Evolutionary conservation across 2,329 filamentous ascomycete genomes (phyloP), one percentile per base, ranked within the genome.

Genomic region (Fusarium sublunatum): DNA sequence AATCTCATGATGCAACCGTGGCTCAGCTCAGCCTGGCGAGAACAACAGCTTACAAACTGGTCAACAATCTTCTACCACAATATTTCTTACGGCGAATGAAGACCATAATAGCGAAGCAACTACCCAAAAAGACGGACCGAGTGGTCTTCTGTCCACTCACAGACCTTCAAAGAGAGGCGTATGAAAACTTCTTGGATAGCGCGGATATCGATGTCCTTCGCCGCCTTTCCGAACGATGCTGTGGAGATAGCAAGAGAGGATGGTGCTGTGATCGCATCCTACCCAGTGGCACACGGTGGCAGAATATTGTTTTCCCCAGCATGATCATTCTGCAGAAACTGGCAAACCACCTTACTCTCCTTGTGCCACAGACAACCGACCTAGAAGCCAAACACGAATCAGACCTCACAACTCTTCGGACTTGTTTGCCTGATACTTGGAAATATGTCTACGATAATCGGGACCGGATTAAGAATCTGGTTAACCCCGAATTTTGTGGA

Each of bases 1-100:
- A 98, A 76, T 93, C 93, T 39, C 94, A 99, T 71, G 92, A 97
- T 74, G 93, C 94, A 9, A 97, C 92, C 0, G 78, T 91, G 19
- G 84, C 89, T 15, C 91, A 98, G 74, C 86, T 99, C 9, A 92
- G 91, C 58, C 84, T 87, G 53, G 92, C 92, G 1, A 84, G 95
- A 43, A 88, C 87, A 64, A 96, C 92, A 2, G 95, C 95, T 1
- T 87, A 90, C 68, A 91, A 93, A 66, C 85, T 99, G 4, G 92
- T 94, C 1, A 82, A 93, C 32, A 96, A 97, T 55, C 85, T 99
- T 0, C 82, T 99, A 4, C 95, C 95, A 0, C 86, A 88, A 12
- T 96, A 96, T 75, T 98, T 99, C 69, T 82, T 97, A 3, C 90
- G 95, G 2, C 88, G 95, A 3, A 95, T 97, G 86, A 99, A 99